A percentile compares a stretch with the other conserved stretches of the same genome.
These are phyloP conservation scores for Gentiana dahurica DNA, from an alignment of 257 asterid species.

Conservation along the genomic window DNA sequence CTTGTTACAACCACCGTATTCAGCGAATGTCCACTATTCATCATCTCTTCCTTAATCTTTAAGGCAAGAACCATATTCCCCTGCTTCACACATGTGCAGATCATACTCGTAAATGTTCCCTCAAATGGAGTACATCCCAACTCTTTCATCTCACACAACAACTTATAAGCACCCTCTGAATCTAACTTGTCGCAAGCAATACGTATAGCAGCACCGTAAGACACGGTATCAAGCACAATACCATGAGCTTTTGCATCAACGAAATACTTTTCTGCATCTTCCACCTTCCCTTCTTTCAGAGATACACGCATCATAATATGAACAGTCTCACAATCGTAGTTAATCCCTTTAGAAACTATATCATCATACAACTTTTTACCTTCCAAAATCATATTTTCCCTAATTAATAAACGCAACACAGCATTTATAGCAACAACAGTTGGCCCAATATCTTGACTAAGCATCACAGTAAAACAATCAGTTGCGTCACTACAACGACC, in stretches of 20 bases:
- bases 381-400: slow-evolving; percentile 29
- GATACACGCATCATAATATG: slow-evolving; percentile 53
- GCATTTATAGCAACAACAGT: slow-evolving; percentile 23
- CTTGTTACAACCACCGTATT: slow-evolving; percentile 66
- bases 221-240: slow-evolving; percentile 31
- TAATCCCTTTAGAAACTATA: slow-evolving; percentile 22
- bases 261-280: slow-evolving; percentile 45
- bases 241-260: slow-evolving; percentile 40
- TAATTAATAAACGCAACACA: slow-evolving; percentile 38
- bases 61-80: slow-evolving; percentile 54
- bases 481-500: slow-evolving; percentile 45
- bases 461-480: slow-evolving; percentile 41
- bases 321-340: slow-evolving; percentile 44
- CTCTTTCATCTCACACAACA: slow-evolving; percentile 65
- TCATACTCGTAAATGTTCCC: slow-evolving; percentile 40
- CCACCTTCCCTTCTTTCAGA: slow-evolving; percentile 42
- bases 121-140: slow-evolving; percentile 61
- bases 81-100: slow-evolving; percentile 52
- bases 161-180: slow-evolving; percentile 22
- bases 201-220: slow-evolving; percentile 42
- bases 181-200: slow-evolving; percentile 47
- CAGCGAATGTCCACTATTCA: slow-evolving; percentile 42
- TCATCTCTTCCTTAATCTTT: slow-evolving; percentile 68
- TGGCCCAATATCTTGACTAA: slow-evolving; percentile 27
- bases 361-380: slow-evolving; percentile 38